A percentile compares a stretch with the other conserved stretches of the same genome.
Conservation (phyloP, 345 rosid species). For the Linum trigynum region DNA sequence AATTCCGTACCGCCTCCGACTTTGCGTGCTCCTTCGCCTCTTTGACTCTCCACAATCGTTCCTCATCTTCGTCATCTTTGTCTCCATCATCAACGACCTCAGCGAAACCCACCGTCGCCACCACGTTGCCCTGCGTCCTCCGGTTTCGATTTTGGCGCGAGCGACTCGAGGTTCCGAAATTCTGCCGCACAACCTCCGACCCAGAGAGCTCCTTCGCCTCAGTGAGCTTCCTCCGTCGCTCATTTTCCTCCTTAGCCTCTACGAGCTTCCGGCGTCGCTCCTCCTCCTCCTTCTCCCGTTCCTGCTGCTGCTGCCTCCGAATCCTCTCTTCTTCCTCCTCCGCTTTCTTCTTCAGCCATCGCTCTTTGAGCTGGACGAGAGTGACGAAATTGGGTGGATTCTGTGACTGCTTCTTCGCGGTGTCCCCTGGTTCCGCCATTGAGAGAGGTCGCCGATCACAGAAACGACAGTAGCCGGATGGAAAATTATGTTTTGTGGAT, state of each 20-base stretch:
- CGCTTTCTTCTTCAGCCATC: slow-evolving; percentile 2
- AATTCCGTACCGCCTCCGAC: neutral
- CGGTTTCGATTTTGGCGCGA: neutral
- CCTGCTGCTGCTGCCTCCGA: neutral
- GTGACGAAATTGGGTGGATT: slow-evolving; percentile 1
- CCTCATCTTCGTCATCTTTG: neutral
- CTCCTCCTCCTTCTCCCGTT: neutral
- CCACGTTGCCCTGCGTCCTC: neutral
- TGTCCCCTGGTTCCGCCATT: neutral
- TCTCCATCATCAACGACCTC: neutral
- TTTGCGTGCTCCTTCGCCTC: too few relatives aligned
- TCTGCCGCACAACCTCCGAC: neutral
- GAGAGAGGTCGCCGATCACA: too few relatives aligned
- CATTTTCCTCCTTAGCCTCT: neutral
- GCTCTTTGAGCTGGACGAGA: slow-evolving; percentile 3
- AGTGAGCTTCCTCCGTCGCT: neutral
- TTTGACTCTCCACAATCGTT: too few relatives aligned
- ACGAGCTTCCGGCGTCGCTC: neutral
- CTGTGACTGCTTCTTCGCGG: neutral
- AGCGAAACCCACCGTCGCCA: neutral
- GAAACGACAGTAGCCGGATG: too few relatives aligned
- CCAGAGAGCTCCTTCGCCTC: neutral
- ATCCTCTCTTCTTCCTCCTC: neutral
- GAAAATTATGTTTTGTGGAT: neutral
- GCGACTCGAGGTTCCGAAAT: neutral